Base-by-base conservation (phyloP, 371 early-diverging fungal species). In the Syncephalastrum contaminatum region DNA sequence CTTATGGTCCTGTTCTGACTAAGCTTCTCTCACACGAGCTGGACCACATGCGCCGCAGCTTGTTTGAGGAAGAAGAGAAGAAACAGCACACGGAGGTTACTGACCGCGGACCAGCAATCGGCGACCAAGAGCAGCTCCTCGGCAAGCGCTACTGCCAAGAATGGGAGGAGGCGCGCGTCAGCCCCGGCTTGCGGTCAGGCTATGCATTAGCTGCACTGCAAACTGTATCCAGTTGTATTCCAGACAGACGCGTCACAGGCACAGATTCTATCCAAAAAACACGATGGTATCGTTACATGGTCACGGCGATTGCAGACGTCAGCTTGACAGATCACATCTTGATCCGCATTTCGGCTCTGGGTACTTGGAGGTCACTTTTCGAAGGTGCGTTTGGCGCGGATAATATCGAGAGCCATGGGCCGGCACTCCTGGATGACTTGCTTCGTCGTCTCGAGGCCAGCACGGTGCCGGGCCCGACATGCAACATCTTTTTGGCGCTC, bases 151-250 rank as follows among this genome's bases (percentile, higher is more conserved):
- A 69, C 43, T 49, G 60, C 0, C 45, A 66, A 4, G 65, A 66
- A 21, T 82, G 81, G 83, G 75, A 73, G 41, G 66, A 75, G 2
- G 79, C 77, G 8, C 70, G 70, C 24, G 75, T 80, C 3, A 70
- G 72, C 3, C 85, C 85, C 16, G 85, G 85, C 5, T 62, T 82
- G 6, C 60, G 85, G 24, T 66, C 73, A 3, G 85, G 85, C 4
- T 80, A 78, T 57, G 75, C 83, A 1, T 61, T 75, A 4, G 78
- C 81, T 4, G 68, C 70, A 20, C 51, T 80, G 16, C 59, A 75
- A 22, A 30, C 36, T 30, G 36, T 30, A 30, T 30, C 36, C 1
- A 30, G 36, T 10, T 30, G 36, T 30, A 5, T 30, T 12, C 36
- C 36, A 30, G 36, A 30, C 0, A 30, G 10, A 2, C 65, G 67